These are phyloP conservation scores for Pleurotus eryngii DNA, from an alignment of 768 basidiomycete species.

Conservation along the genomic window DNA sequence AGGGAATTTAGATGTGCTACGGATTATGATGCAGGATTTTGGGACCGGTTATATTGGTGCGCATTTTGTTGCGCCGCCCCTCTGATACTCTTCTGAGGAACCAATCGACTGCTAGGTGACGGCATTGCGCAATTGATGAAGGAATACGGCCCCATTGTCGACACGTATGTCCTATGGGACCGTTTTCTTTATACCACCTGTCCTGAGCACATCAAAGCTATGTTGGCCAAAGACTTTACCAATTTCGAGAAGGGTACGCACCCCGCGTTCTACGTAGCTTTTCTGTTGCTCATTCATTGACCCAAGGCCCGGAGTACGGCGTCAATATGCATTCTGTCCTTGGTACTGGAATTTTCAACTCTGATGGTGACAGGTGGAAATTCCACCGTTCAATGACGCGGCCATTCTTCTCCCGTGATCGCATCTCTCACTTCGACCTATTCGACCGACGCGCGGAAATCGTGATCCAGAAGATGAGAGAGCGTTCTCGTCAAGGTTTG, in stretches of 20 bases:
- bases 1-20: conserved; percentile 45
- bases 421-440: conserved; percentile 56
- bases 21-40: conserved; percentile 31
- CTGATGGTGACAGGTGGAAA: conserved; percentile 65
- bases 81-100: neutral
- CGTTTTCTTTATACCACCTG: conserved; percentile 44
- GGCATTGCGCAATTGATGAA: conserved; percentile 32
- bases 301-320: conserved; percentile 24
- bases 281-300: neutral
- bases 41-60: conserved; percentile 49
- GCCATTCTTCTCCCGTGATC: conserved; percentile 58
- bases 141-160: conserved; percentile 39
- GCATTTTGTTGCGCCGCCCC: neutral
- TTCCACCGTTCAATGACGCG: conserved; percentile 63
- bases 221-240: conserved; percentile 54
- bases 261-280: neutral
- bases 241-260: conserved; percentile 56
- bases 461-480: conserved; percentile 40
- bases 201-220: conserved; percentile 55
- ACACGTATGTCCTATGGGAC: conserved; percentile 42
- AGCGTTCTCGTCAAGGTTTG: conserved; percentile 45
- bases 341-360: conserved; percentile 68
- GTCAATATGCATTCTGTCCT: conserved; percentile 43
- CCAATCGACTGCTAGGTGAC: conserved; percentile 31
- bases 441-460: conserved; percentile 54